Percentiles rank a stretch among this genome's conserved stretches.
Conservation (phyloP, 164 flowering plant species). For the Magnolia changhungtana region DNA sequence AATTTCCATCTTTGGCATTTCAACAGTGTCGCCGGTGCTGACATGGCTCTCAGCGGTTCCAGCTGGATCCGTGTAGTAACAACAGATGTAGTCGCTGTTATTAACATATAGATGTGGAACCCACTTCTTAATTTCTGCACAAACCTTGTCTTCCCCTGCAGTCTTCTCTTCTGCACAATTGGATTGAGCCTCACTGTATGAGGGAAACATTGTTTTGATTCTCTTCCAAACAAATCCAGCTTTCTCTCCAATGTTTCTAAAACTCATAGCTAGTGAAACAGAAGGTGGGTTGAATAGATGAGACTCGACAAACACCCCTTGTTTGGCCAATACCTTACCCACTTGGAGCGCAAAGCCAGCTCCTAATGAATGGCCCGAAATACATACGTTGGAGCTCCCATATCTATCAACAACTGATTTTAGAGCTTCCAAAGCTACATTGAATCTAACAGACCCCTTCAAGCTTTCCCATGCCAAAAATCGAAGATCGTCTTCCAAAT, state of each 20-base stretch:
- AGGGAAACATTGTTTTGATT: conserved; percentile 65
- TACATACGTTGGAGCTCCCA: conserved; percentile 76
- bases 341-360: conserved; percentile 97
- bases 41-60: conserved; percentile 16
- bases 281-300: conserved; percentile 98
- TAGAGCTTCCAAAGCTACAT: conserved; percentile 55
- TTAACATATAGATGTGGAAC: conserved; percentile 74
- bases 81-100: conserved; percentile 89
- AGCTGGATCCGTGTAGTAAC: conserved; percentile 58
- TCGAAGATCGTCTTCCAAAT: conserved; percentile 88
- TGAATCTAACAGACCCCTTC: conserved; percentile 79
- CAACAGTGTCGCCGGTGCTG: conserved; percentile 7
- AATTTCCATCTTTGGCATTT: conserved; percentile 40
- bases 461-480: conserved; percentile 92
- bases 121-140: conserved; percentile 49
- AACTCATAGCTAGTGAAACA: conserved; percentile 75
- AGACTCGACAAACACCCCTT: conserved; percentile 73
- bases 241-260: conserved; percentile 70
- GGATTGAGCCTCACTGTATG: conserved; percentile 26
- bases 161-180: conserved; percentile 20
- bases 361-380: conserved; percentile 92
- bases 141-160: background rate
- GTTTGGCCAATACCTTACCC: conserved; percentile 80
- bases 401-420: conserved; percentile 30
- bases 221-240: conserved; percentile 71